phyloP scores from a whole-genome alignment of 768 basidiomycete genomes.

The Lepiota brunneoincarnata region DNA sequence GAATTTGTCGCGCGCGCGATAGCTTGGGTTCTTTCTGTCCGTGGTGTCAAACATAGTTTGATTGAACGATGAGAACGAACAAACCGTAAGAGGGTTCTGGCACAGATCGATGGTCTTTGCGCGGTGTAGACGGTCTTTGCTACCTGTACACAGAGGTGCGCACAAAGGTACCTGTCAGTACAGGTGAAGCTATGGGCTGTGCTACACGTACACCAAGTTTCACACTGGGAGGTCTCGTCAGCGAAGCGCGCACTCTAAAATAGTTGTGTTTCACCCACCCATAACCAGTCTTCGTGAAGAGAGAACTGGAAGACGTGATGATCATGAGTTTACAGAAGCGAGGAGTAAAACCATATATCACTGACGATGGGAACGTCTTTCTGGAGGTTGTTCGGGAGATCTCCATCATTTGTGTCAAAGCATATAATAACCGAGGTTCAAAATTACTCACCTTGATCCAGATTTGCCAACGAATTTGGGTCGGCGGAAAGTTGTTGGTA shows the following conservation, averaged over 20 bases:
- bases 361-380: slow-evolving; percentile 89
- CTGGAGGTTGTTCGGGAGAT: slow-evolving; percentile 95
- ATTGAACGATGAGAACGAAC: slow-evolving; percentile 21
- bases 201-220: slow-evolving; percentile 87
- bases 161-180: neutral
- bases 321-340: neutral
- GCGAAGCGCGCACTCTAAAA: neutral
- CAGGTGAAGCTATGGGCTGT: neutral
- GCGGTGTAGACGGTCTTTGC: slow-evolving; percentile 77
- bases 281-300: slow-evolving; percentile 91
- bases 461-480: slow-evolving; percentile 89
- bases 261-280: slow-evolving; percentile 52
- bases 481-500: slow-evolving; percentile 95
- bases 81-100: slow-evolving; percentile 91
- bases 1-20: slow-evolving; percentile 88
- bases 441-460: slow-evolving; percentile 74
- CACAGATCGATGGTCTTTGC: slow-evolving; percentile 94
- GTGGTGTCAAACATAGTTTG: slow-evolving; percentile 1
- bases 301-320: slow-evolving; percentile 56
- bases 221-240: slow-evolving; percentile 55
- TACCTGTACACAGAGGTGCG: slow-evolving; percentile 43
- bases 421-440: neutral
- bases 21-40: slow-evolving; percentile 95
- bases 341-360: slow-evolving; percentile 9
- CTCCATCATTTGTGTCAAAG: slow-evolving; percentile 33